Evolutionary conservation across 768 basidiomycete species (phyloP).

Genomic region (Leccinum sublutescens): DNA sequence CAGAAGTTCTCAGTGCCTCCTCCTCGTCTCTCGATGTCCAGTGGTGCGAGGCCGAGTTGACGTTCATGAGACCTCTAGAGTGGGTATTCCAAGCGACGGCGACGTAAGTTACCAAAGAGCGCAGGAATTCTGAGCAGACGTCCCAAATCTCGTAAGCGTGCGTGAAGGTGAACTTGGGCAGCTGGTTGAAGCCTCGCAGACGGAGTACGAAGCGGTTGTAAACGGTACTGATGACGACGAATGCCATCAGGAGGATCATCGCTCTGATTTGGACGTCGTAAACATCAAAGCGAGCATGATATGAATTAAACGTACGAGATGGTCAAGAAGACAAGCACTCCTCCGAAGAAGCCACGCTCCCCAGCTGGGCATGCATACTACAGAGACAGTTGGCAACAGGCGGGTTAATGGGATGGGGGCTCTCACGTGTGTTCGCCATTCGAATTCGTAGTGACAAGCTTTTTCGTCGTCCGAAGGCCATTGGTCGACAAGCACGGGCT

Average conservation of each 20-base stretch:
- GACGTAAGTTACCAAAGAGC: constrained; percentile 11
- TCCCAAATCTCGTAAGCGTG: constrained; percentile 26
- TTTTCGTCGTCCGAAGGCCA: constrained; percentile 58
- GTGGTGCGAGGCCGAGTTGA: constrained; percentile 30
- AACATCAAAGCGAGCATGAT: neutral
- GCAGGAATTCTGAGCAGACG: constrained; percentile 21
- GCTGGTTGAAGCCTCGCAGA: constrained; percentile 67
- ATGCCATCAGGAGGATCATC: constrained; percentile 56
- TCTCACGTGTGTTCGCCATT: constrained; percentile 80
- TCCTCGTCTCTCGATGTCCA: constrained; percentile 34
- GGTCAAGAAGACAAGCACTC: constrained; percentile 54
- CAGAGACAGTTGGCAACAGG: neutral
- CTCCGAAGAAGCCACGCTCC: constrained; percentile 48
- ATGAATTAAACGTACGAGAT: constrained; percentile 50
- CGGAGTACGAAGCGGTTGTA: constrained; percentile 79
- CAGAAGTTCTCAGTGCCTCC: constrained; percentile 22
- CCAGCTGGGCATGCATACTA: constrained; percentile 74
- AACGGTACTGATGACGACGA: constrained; percentile 65
- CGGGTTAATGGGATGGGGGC: neutral
- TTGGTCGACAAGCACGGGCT: constrained; percentile 59
- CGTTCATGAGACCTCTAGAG: constrained; percentile 6
- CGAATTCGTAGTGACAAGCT: constrained; percentile 77
- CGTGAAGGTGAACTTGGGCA: constrained; percentile 56
- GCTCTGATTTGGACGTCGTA: constrained; percentile 38
- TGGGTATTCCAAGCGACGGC: constrained; percentile 18